Conservation (phyloP, 2,329 filamentous ascomycete species). For the Penicillium psychrosexuale region DNA sequence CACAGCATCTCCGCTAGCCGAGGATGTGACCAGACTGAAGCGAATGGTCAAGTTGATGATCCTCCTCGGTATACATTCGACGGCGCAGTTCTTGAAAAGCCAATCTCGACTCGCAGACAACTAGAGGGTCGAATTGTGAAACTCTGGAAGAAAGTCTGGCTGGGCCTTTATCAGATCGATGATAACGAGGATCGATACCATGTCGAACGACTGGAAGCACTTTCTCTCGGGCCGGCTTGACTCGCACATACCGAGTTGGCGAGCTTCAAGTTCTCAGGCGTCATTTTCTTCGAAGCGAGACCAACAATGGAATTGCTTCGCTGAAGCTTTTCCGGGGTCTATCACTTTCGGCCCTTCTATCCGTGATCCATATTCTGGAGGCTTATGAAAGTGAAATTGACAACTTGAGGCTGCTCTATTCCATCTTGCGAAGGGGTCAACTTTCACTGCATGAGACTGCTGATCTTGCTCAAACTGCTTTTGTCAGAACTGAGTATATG, state of each 20-base stretch:
- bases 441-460: constrained; percentile 7
- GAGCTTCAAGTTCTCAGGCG: constrained; percentile 12
- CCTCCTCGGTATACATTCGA: not conserved
- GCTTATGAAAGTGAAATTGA: constrained; percentile 22
- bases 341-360: constrained; percentile 16
- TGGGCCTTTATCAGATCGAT: constrained; percentile 24
- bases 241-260: not conserved
- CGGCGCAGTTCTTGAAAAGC: not conserved
- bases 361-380: constrained; percentile 16
- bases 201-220: constrained; percentile 14
- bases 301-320: constrained; percentile 13
- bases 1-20: not conserved
- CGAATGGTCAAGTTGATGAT: not conserved
- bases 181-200: constrained; percentile 12
- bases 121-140: constrained; percentile 16
- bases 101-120: constrained; percentile 7
- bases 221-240: constrained; percentile 22
- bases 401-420: constrained; percentile 13
- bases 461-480: constrained; percentile 1
- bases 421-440: constrained; percentile 15
- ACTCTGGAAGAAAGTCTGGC: constrained; percentile 21
- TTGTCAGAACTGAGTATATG: constrained; percentile 11
- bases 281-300: constrained; percentile 5
- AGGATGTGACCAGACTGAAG: not conserved
- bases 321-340: constrained; percentile 21